Base-by-base conservation (phyloP, 176 grass and related monocot species). In the Phyllostachys edulis region DNA sequence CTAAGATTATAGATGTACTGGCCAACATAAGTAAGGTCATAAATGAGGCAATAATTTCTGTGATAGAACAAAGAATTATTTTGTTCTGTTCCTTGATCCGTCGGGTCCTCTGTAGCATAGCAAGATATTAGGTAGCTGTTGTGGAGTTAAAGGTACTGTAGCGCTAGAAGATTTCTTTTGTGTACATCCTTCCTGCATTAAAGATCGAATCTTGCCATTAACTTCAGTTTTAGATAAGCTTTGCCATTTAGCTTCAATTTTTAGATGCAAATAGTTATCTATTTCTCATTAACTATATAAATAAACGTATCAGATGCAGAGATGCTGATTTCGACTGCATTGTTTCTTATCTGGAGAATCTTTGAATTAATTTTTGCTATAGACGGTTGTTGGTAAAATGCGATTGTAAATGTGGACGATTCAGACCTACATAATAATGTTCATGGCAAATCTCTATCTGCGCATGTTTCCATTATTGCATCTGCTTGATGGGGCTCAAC, bases 381-480 rank as follows among this genome's bases (percentile, higher is more conserved):
- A 59, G 20, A 47, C 5, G 29, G 6, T 11, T 81, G 57, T 66
- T 45, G 51, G 4, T 26, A 67, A 61, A 64, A 63, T 7, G 24
- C 69, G 39, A 46, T 40, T 5, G 9, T 42, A 70, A 52, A 52
- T 82, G n/a, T 63, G 7, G 7, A 41, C 2, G 11, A 52, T 21
- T 69, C 42, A 66, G 45, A 80, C 69, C 65, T 16, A 78, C 61
- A 44, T 55, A 23, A 69, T 84, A 71, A 6, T 51, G 62, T 78
- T 73, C 3, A 84, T 79, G 14, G 13, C 24, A 64, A 72, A 67
- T 88, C 5, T 42, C 52, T 72, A 56, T 72, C 32, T 77, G 72
- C 23, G 32, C 68, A 78, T 78, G 66, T 63, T 32, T 65, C 57
- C 46, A 71, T 83, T 78, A 71, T 81, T 59, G 39, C 37, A 68